Conservation (phyloP, 2,329 filamentous ascomycete genomes). For the Rutstroemia sp. region DNA sequence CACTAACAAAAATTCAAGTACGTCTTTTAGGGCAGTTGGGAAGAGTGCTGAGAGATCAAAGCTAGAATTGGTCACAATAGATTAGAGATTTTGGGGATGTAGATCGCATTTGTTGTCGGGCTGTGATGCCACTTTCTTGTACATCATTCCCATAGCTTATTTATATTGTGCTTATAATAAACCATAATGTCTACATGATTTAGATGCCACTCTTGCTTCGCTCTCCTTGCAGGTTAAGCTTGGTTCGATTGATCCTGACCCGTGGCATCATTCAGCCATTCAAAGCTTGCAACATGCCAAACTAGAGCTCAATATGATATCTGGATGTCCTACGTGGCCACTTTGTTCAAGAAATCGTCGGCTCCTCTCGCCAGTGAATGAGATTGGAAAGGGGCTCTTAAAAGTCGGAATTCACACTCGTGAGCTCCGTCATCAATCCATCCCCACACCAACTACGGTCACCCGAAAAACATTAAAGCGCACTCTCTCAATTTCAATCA, state of each 20-base stretch:
- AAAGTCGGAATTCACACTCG: no score
- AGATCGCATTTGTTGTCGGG: neutral
- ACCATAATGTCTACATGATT: neutral
- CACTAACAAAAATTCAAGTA: neutral
- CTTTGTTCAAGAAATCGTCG: neutral
- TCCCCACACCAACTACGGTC: neutral
- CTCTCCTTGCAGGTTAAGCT: no score
- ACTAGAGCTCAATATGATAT: no score
- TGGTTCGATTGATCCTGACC: no score
- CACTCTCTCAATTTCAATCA: constrained; percentile 12
- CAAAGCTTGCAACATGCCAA: no score
- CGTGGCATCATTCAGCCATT: no score
- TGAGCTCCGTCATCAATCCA: neutral
- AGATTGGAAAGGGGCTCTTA: neutral
- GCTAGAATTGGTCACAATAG: neutral
- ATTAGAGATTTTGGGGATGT: neutral
- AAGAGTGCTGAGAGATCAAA: neutral
- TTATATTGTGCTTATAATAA: neutral
- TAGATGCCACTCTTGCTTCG: no score
- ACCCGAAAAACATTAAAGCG: neutral
- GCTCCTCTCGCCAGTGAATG: neutral
- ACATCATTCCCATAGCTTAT: neutral
- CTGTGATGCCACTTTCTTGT: neutral
- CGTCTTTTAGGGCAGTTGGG: neutral
- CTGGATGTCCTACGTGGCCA: no score